Percentiles rank a stretch among this genome's conserved stretches.
phyloP scores from a whole-genome alignment of 257 asterid genomes.

The Sherardia arvensis region DNA sequence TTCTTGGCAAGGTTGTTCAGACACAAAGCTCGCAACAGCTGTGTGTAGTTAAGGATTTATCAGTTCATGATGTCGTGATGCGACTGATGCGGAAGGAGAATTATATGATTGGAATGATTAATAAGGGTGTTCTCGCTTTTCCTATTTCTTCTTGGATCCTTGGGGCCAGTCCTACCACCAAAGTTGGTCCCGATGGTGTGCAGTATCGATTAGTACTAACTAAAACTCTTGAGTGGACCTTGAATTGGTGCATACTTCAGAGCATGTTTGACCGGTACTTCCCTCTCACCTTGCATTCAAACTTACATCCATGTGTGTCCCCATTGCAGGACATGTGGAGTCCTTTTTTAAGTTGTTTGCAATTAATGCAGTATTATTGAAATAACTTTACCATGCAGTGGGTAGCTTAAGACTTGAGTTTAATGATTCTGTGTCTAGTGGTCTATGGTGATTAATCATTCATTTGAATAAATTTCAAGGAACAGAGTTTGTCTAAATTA shows the following conservation, averaged over 20 bases:
- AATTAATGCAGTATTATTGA: neutral
- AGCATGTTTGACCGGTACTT: conserved; percentile 92
- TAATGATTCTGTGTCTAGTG: neutral
- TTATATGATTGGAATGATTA: conserved; percentile 95
- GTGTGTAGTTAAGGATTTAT: conserved; percentile 79
- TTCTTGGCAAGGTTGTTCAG: conserved; percentile 75
- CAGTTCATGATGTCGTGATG: conserved; percentile 82
- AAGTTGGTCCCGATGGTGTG: conserved; percentile 39
- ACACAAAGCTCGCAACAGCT: conserved; percentile 58
- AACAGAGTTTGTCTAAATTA: neutral
- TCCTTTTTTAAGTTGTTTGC: neutral
- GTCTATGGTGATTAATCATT: neutral
- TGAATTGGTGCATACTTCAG: conserved; percentile 92
- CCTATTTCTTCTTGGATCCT: conserved; percentile 84
- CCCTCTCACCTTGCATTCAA: neutral
- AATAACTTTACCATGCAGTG: neutral
- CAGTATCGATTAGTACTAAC: conserved; percentile 54
- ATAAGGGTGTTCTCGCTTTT: conserved; percentile 89
- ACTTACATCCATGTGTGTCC: neutral
- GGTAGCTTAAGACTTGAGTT: neutral
- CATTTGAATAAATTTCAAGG: neutral
- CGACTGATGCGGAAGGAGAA: conserved; percentile 95
- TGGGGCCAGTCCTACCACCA: conserved; percentile 58
- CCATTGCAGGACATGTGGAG: neutral
- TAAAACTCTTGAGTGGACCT: conserved; percentile 90